A percentile compares a stretch with the other conserved stretches of the same genome.
phyloP scores from a whole-genome alignment of 805 yeast species.

The Wickerhamiella siamensis region DNA sequence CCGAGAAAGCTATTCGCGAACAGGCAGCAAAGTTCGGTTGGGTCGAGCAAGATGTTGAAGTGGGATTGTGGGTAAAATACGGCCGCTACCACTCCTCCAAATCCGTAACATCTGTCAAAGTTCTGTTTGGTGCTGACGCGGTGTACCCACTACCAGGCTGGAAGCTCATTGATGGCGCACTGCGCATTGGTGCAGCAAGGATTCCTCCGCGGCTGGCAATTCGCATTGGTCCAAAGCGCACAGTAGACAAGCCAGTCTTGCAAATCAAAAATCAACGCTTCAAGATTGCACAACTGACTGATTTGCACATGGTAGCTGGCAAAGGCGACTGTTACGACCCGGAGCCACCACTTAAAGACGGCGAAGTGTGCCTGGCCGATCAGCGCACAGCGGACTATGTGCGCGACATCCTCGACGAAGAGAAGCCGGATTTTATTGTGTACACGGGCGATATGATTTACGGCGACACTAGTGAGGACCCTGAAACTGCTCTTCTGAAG shows the following conservation, averaged over 20 bases:
- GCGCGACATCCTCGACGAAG: slow-evolving; percentile 48
- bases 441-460: slow-evolving; percentile 85
- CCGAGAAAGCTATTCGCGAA: slow-evolving; percentile 3
- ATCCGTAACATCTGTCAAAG: slow-evolving; percentile 45
- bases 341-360: slow-evolving; percentile 12
- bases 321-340: slow-evolving; percentile 63
- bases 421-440: slow-evolving; percentile 73
- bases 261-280: slow-evolving; percentile 29
- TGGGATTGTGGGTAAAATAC: slow-evolving; percentile 48
- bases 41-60: slow-evolving; percentile 16
- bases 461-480: slow-evolving; percentile 68
- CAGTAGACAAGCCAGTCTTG: slow-evolving; percentile 7
- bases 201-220: slow-evolving; percentile 21
- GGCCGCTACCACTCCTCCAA: slow-evolving; percentile 28
- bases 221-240: slow-evolving; percentile 14
- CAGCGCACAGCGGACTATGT: slow-evolving; percentile 50
- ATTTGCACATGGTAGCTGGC: slow-evolving; percentile 79
- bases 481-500: slow-evolving; percentile 70
- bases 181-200: slow-evolving; percentile 14
- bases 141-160: slow-evolving; percentile 69
- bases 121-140: slow-evolving; percentile 58
- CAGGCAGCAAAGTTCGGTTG: slow-evolving; percentile 23
- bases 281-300: slow-evolving; percentile 81
- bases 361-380: slow-evolving; percentile 63
- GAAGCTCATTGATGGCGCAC: slow-evolving; percentile 28